These are phyloP conservation scores for Yamadazyma spencermartinsiae DNA, from an alignment of 1,139 yeast genomes.

Conservation along the genomic window DNA sequence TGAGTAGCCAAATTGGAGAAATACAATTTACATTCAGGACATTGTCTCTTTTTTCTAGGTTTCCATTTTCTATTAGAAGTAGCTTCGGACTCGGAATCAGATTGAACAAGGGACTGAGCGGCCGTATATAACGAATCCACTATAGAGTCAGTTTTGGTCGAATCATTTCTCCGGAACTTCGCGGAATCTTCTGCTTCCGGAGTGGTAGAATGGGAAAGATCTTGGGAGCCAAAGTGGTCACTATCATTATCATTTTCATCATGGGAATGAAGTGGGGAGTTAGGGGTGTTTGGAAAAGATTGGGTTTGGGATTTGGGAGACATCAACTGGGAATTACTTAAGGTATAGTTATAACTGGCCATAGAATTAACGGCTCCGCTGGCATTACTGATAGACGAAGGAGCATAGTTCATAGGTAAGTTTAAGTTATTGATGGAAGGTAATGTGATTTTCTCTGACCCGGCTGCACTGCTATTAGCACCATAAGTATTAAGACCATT, in stretches of 20 bases:
- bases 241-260: neutral
- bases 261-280: slow-evolving; percentile 1
- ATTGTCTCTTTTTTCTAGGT: slow-evolving; percentile 76
- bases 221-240: neutral
- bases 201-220: neutral
- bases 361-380: too few relatives aligned
- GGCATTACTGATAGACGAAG: too few relatives aligned
- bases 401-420: slow-evolving; percentile 5
- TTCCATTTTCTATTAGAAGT: slow-evolving; percentile 28
- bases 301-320: neutral
- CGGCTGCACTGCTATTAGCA: neutral
- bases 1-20: slow-evolving; percentile 86
- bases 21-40: slow-evolving; percentile 75
- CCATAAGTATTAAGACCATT: too few relatives aligned
- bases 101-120: neutral
- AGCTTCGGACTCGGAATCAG: slow-evolving; percentile 1
- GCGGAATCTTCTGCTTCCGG: neutral
- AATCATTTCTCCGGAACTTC: neutral
- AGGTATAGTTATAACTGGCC: slow-evolving; percentile 1
- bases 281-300: slow-evolving; percentile 1
- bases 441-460: slow-evolving; percentile 4
- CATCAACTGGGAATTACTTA: neutral
- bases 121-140: neutral
- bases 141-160: neutral
- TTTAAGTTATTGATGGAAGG: slow-evolving; percentile 14